These are phyloP conservation scores for Colletotrichum sp. DNA, from an alignment of 2,329 filamentous ascomycete genomes.

Conservation along the genomic window DNA sequence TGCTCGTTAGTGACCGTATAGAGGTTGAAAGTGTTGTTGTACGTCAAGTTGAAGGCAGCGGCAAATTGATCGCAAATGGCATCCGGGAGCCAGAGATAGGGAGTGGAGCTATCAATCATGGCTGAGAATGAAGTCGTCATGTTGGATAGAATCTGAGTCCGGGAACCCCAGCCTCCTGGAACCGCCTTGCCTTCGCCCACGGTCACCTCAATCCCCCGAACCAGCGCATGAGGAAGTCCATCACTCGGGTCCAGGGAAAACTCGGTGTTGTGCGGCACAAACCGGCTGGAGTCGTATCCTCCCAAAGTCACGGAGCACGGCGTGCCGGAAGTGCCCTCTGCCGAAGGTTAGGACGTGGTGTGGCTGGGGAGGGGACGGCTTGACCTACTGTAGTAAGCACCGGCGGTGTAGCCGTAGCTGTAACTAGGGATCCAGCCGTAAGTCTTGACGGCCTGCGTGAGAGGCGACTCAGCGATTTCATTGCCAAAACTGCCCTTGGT, in stretches of 20 bases:
- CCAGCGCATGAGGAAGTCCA: conserved; percentile 62
- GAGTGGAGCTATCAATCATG: conserved; percentile 68
- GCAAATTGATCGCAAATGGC: conserved; percentile 70
- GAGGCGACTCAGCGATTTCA: conserved; percentile 53
- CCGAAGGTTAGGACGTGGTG: conserved; percentile 31
- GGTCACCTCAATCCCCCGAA: conserved; percentile 60
- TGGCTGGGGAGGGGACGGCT: conserved; percentile 11
- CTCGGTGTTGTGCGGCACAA: conserved; percentile 62
- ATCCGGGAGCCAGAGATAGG: conserved; percentile 68
- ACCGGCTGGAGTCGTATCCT: conserved; percentile 70
- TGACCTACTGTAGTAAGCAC: conserved; percentile 70
- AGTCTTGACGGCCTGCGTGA: conserved; percentile 63
- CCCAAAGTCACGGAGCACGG: conserved; percentile 70
- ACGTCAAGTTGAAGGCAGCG: conserved; percentile 65
- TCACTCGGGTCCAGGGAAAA: conserved; percentile 63
- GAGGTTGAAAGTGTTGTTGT: conserved; percentile 66
- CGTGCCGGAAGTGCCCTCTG: conserved; percentile 42
- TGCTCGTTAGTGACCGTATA: conserved; percentile 69
- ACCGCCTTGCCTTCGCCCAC: conserved; percentile 34
- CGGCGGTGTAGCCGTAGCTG: conserved; percentile 78
- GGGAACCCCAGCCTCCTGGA: conserved; percentile 44
- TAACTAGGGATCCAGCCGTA: conserved; percentile 70
- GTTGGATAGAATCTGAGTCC: conserved; percentile 41
- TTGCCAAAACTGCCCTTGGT: conserved; percentile 57
- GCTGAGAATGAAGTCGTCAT: conserved; percentile 56